Evolutionary conservation across 2,329 filamentous ascomycete species (phyloP), one percentile per base, ranked within the genome.

Genomic region (Magnaporthiopsis incrustans): DNA sequence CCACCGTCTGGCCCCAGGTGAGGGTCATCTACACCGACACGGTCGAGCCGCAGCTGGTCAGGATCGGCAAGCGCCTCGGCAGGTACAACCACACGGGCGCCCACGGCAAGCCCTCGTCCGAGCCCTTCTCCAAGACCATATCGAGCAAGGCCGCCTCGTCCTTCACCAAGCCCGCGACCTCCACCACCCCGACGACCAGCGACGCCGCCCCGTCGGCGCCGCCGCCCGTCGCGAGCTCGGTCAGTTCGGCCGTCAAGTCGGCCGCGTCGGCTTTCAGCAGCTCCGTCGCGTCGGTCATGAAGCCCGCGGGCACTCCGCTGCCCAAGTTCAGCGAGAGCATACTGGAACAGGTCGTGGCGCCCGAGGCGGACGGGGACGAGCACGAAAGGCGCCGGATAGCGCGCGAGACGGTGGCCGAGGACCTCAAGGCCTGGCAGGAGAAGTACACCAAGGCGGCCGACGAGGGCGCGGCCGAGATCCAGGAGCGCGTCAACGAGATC

Each of bases 41-140:
- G 70, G 93, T 99, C 4, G 93, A 98, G 77, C 96, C 96, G 18
- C 96, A 99, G 76, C 82, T 99, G 18, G 85, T 94, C 64, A 91
- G 92, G 70, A 98, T 99, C 71, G 91, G 91, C 15, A 90, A 97
- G 77, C 88, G 93, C 59, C 83, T 99, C 14, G 93, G 92, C 57
- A 82, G 89, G 60, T 91, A 92, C 75, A 87, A 82, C 68, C 82
- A 84, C 26, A 78, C 76, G 65, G 68, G 70, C 38, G 64, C 63
- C 27, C 62, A 66, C 0, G 5, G 5, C 27, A 67, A 67, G 15
- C 79, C 77, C 69, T 64, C 73, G 8, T 44, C 62, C 7, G 62
- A 59, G 6, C 12, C 64, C 61, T 61, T 68, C 30, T 69, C 69
- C 11, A 65, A 64, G 65, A 77, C 72, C 30, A 59, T 69, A 26